A percentile compares a stretch with the other conserved stretches of the same genome.
phyloP scores from a whole-genome alignment of 768 basidiomycete genomes.

The Boletus rubescentipes region DNA sequence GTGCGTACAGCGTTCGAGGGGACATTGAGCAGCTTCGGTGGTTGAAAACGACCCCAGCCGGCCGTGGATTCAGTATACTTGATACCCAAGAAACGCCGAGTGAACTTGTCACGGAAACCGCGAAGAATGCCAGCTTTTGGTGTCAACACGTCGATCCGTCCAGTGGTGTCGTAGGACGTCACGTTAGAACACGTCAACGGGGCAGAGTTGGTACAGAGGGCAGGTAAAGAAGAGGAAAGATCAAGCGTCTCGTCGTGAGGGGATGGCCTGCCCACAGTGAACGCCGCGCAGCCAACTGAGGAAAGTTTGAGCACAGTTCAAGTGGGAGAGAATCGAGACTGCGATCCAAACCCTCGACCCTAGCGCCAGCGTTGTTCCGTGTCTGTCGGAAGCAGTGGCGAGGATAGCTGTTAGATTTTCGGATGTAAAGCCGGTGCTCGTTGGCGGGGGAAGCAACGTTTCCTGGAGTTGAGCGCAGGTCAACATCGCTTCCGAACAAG shows the following conservation, averaged over 20 bases:
- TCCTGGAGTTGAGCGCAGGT: constrained; percentile 11
- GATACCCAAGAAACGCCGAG: constrained; percentile 18
- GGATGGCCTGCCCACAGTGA: background rate
- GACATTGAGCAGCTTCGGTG: constrained; percentile 11
- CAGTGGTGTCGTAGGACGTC: constrained; percentile 12
- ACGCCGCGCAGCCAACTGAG: background rate
- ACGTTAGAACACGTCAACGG: constrained; percentile 21
- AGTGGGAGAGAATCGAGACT: background rate
- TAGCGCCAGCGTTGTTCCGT: background rate
- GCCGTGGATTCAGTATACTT: constrained; percentile 11
- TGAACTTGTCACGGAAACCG: constrained; percentile 22
- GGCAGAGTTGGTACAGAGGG: constrained; percentile 22
- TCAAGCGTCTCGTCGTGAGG: background rate
- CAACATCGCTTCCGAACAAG: background rate
- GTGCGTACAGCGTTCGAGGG: background rate
- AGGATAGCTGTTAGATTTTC: constrained; percentile 3
- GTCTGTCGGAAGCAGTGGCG: constrained; percentile 11
- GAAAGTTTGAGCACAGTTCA: background rate
- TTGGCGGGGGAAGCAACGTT: constrained; percentile 2
- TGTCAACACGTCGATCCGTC: constrained; percentile 15
- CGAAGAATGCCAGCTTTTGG: constrained; percentile 15
- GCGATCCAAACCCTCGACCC: constrained; percentile 6
- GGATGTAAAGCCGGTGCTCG: background rate
- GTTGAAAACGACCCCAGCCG: constrained; percentile 11
- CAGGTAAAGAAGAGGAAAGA: constrained; percentile 1